Base-by-base conservation (phyloP, 345 rosid genomes). In the Arabidopsis thaliana region DNA sequence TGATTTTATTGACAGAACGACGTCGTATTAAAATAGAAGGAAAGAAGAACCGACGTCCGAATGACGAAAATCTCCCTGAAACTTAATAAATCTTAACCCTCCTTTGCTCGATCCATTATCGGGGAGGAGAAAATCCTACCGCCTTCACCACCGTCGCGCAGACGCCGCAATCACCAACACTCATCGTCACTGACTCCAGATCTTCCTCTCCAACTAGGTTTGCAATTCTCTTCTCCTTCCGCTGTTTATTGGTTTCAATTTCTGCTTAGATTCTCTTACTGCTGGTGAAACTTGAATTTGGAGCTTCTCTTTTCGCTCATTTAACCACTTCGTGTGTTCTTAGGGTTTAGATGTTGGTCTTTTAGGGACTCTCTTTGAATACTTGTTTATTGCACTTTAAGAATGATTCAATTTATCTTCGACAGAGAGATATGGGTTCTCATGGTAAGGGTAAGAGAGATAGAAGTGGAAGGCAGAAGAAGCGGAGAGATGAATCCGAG, bases 401-500 rank as follows among this genome's bases (percentile, higher is more conserved):
- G 25, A 23, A 24, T 45, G 60, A 41, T 8, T 8, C 14, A 52
- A 2, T 50, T 59, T 20, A 9, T 51, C 57, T 59, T 50, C 7
- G 38, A 16, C 69, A 60, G 70, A 44, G 70, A 44, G 69, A 34
- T n/a, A 78, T 71, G 73, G 73, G 64, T 48, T 65, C 77, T 65
- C 77, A 66, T 59, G 49, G 70, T 42, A 41, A 67, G 74, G 32
- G 63, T 59, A 72, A 55, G 28, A 72, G 77, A 65, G 81, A 59
- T 59, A 50, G 69, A 16, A 23, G 37, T 32, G 22, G 33, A 7
- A 58, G 32, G 58, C 12, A 65, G 49, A 65, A 59, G 68, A 72
- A 51, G 59, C 75, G 81, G 5, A 78, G 80, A 79, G 57, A 69
- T 59, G 80, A 78, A 0, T 74, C 70, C 4, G 78, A 78, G 9